Evolutionary conservation across 805 yeast genomes (phyloP), one percentile per base, ranked within the genome.

Genomic region (Myxozyma udenii): DNA sequence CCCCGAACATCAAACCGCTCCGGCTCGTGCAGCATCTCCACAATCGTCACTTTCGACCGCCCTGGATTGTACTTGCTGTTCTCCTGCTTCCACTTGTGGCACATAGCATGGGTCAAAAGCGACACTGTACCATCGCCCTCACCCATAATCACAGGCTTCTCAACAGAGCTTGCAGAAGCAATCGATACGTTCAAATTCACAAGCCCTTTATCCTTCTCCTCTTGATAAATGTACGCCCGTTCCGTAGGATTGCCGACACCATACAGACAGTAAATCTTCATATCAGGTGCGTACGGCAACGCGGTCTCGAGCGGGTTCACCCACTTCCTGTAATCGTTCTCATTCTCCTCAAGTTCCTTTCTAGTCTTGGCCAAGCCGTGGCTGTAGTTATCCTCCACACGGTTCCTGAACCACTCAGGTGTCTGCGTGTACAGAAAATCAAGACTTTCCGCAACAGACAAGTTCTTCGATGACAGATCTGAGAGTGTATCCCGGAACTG

Each of bases 221-320:
- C 88, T 48, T 79, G 81, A 69, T 93, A 93, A 30, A 82, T 79
- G 69, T 93, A 93, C 0, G 95, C 90, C 41, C 98, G 77, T 68
- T 93, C 98, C 0, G 98, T 91, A 21, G 95, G 95, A 59, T 89
- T 91, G 5, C 96, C 95, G n/a, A 89, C 88, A 3, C 98, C 98
- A 64, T 93, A 93, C 63, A 93, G 83, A 64, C 96, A 87, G 68
- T 74, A 93, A 7, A 89, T 74, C 59, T 87, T 85, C 84, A 93
- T 73, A 65, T 87, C 87, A 2, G 98, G 98, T 0, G 98, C 98
- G 64, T 85, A 75, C 1, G 98, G 98, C 39, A 93, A 76, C 2
- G 91, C 80, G 0, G 83, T 96, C 66, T 93, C 98, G 43, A 93
- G 72, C 2, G 98, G 98, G 64, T 93, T 93, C n/a, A 82, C 69